Base-by-base conservation (phyloP, 1,139 yeast species). In the Sugiyamaella paludigena region DNA sequence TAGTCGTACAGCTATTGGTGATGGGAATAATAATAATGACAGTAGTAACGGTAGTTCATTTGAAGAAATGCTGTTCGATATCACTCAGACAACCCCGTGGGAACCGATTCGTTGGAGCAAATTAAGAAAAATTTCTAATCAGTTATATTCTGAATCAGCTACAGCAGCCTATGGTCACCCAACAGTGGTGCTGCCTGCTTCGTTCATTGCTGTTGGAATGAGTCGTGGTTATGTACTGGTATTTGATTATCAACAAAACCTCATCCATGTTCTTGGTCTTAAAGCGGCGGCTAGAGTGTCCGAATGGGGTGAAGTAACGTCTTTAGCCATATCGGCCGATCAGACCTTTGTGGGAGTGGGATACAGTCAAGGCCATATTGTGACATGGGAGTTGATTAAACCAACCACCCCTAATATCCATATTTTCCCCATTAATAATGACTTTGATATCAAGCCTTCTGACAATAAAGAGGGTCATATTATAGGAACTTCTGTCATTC, bases 181-280 rank as follows among this genome's bases (percentile, higher is more conserved):
- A 0, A 68, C 75, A 0, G 66, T 69, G 24, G 59, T 84, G 7
- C 69, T 73, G 3, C 74, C 82, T 0, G 75, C 81, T 1, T 72
- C 80, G 2, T 72, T 72, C 47, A 72, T 87, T 1, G 79, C 79
- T 0, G 60, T 87, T 10, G 94, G 88, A 1, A 86, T 94, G 0
- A 60, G 74, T 1, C 73, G 73, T 43, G 91, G 91, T 1, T 68
- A 64, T 40, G 72, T 85, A 0, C 64, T 84, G 13, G 71, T 83
- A 1, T 87, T 84, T 63, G 84, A 81, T 59, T 84, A 82, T 57
- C 76, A 75, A 43, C 95, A 87, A 64, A 69, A 65, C 34, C 64
- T 81, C 11, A 69, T 71, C 29, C 69, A 66, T 48, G 68, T 73
- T 0, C 60, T 81, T 40, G 74, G 72, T 0, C 56, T 66, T 34